Conservation (phyloP, 345 rosid genomes). For the Citrus sp. region DNA sequence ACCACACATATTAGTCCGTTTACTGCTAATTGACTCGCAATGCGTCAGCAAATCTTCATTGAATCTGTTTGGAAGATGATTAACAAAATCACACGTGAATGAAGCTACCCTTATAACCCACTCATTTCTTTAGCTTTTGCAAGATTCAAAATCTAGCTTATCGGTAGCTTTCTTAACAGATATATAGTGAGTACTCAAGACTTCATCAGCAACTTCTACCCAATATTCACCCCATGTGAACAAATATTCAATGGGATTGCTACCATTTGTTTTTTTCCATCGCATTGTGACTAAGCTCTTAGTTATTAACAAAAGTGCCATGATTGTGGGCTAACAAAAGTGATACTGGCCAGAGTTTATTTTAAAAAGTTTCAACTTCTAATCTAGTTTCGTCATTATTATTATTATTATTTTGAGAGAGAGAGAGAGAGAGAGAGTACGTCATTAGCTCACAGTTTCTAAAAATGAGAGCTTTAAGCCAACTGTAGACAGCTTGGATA, state of each 20-base stretch:
- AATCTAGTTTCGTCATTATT: too few species aligned
- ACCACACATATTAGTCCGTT: constrained; percentile 54
- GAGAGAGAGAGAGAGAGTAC: too few species aligned
- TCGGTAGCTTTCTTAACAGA: constrained; percentile 4
- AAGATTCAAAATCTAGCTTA: constrained; percentile 28
- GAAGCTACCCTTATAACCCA: too few species aligned
- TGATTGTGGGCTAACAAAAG: constrained; percentile 21
- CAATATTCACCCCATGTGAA: constrained; percentile 6
- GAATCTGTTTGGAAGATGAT: constrained; percentile 52
- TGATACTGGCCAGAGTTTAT: constrained; percentile 29
- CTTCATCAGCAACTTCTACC: constrained; percentile 14
- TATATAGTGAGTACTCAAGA: constrained; percentile 5
- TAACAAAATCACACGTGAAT: constrained; percentile 24
- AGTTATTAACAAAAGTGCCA: background rate
- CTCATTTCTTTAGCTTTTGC: constrained; percentile 15
- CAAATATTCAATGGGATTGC: constrained; percentile 11
- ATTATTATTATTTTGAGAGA: too few species aligned
- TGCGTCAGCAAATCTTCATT: constrained; percentile 64
- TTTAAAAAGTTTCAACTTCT: constrained; percentile 12
- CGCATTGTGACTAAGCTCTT: constrained; percentile 2
- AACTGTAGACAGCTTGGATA: background rate
- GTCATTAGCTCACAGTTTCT: background rate
- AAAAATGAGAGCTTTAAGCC: background rate
- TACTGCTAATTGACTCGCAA: constrained; percentile 45
- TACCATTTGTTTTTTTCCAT: background rate